These are phyloP conservation scores for Amborella trichopoda DNA, from an alignment of 164 flowering plant genomes.

Conservation along the genomic window DNA sequence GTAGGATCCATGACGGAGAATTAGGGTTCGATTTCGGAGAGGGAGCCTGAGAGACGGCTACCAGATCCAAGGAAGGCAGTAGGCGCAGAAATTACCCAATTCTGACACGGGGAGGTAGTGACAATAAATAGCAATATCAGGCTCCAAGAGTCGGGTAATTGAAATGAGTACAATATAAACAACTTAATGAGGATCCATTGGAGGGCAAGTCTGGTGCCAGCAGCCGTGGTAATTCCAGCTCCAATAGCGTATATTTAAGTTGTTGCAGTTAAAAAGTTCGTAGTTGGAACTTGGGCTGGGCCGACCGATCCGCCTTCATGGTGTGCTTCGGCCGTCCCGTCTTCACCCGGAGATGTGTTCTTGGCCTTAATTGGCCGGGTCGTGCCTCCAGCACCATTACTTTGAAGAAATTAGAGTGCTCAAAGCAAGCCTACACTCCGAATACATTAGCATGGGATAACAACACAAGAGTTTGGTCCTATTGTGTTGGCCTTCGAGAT, in stretches of 20 bases:
- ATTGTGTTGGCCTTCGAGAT: too few species aligned
- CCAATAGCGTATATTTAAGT: too few species aligned
- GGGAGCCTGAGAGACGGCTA: constrained; percentile 3
- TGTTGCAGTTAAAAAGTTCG: too few species aligned
- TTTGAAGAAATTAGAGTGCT: too few species aligned
- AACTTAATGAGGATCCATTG: background rate
- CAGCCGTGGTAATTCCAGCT: constrained; percentile 3
- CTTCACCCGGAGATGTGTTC: background rate
- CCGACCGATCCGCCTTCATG: constrained; percentile 2
- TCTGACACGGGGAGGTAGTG: constrained; percentile 5
- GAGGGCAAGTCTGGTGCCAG: constrained; percentile 5
- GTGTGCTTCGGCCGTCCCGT: constrained; percentile 2
- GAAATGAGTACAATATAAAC: too few species aligned
- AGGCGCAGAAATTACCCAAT: constrained; percentile 4
- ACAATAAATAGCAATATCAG: constrained; percentile 3
- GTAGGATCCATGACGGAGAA: too few species aligned
- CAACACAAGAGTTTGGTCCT: too few species aligned
- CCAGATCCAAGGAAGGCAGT: constrained; percentile 5
- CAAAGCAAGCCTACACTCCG: too few species aligned
- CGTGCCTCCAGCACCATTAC: too few species aligned
- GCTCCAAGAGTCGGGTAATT: too few species aligned
- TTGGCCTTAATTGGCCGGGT: background rate
- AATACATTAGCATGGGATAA: too few species aligned
- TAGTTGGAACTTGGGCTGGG: constrained; percentile 2
- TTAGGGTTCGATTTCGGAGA: too few species aligned